Base-by-base conservation (phyloP, 208 protist genomes). In the Acanthamoeba quina region DNA sequence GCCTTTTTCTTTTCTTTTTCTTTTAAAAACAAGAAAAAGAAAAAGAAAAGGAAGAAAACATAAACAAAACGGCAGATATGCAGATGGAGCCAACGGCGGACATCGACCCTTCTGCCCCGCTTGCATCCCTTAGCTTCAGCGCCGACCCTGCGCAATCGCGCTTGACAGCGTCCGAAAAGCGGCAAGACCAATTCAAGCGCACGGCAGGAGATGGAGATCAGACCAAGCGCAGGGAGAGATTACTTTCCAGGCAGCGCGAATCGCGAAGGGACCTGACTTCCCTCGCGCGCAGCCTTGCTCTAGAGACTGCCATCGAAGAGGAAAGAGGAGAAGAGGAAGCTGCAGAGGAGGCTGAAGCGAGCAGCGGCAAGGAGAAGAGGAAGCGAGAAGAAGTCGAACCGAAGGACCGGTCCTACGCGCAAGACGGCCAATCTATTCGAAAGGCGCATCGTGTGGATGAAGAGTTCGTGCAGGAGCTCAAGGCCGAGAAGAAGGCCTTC, bases 251-350 rank as follows among this genome's bases (percentile, higher is more conserved):
- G 60, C 88, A 92, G 88, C 37, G 52, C 13, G 47, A 92, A n/a
- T 70, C 34, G 24, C 58, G 88, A 19, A 70, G 88, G 44, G 88
- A 92, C 31, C 44, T 92, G 1, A 72, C 64, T 4, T 34, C 37
- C 26, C 64, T 64, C 44, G 88, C 88, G 3, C 58, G 88, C 31
- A 92, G 88, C 60, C 58, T 92, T 26, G 88, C 88, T n/a, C 88
- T 80, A 5, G 88, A 54, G 19, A 29, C 7, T 11, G n/a, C n/a
- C 13, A 19, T 60, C 34, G 58, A 78, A 78, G 88, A 78, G 76
- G 88, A 60, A 17, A 19, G 5, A 41, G 24, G 29, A 64, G 29
- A 26, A 9, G 31, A 60, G 10, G 24, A 68, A 66, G 58, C 26
- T 24, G n/a, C 80, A 1, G 56, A 90, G 82, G 76, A 49, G n/a